phyloP scores from a whole-genome alignment of 495 filamentous ascomycete species.

The Tuber melanosporum region DNA sequence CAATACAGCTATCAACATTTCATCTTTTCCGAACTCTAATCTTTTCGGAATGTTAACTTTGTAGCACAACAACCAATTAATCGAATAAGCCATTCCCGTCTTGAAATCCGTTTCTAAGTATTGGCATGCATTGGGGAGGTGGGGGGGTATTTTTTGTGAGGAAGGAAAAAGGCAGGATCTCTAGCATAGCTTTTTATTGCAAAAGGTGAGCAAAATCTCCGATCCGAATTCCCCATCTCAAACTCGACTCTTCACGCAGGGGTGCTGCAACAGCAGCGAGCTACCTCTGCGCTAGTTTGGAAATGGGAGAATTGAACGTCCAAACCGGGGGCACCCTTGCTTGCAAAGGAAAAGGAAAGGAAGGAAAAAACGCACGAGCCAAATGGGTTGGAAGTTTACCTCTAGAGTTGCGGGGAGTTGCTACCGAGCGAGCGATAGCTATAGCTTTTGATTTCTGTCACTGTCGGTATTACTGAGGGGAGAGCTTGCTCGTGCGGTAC shows the following conservation, averaged over 20 bases:
- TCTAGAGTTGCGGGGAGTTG: neutral
- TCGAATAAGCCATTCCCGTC: neutral
- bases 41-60: neutral
- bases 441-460: neutral
- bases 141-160: neutral
- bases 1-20: neutral
- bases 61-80: neutral
- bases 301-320: conserved; percentile 1
- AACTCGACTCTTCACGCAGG: conserved; percentile 5
- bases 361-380: neutral
- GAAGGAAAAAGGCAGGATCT: neutral
- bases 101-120: neutral
- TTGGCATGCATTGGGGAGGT: neutral
- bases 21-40: neutral
- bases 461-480: neutral
- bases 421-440: neutral
- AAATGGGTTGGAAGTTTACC: neutral
- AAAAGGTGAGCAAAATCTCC: neutral
- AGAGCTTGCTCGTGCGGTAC: neutral
- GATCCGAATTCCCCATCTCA: neutral
- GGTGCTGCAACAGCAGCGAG: neutral
- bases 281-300: neutral
- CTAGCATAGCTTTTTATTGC: neutral
- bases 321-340: neutral
- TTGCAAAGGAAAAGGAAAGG: neutral